Conservation (phyloP, 371 early-diverging fungal genomes). For the Lichtheimia corymbifera region DNA sequence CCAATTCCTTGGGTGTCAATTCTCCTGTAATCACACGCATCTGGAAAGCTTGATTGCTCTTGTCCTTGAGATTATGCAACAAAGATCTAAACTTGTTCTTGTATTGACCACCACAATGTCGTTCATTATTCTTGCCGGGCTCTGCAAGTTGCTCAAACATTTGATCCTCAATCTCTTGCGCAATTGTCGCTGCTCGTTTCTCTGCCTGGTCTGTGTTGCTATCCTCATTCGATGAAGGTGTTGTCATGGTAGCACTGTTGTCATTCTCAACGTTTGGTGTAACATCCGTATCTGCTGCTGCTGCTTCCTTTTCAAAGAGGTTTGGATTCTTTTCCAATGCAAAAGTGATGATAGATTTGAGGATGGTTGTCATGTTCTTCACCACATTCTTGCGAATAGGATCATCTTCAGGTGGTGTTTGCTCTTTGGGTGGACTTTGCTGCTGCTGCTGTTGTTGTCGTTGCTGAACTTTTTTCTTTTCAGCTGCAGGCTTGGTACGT, state of each 20-base stretch:
- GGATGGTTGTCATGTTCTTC: conserved; percentile 47
- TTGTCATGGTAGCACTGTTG: not conserved
- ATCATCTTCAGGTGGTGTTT: conserved; percentile 41
- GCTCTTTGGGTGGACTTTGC: conserved; percentile 16
- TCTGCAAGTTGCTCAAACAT: conserved; percentile 43
- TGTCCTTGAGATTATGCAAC: conserved; percentile 76
- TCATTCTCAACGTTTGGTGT: not conserved
- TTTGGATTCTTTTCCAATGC: conserved; percentile 30
- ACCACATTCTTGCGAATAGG: conserved; percentile 59
- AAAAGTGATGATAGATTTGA: conserved; percentile 31
- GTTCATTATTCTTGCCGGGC: conserved; percentile 8
- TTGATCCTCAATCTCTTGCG: conserved; percentile 34
- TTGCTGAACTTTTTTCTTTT: conserved; percentile 1
- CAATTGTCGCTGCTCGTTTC: conserved; percentile 21
- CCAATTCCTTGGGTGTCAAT: conserved; percentile 59
- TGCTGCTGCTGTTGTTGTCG: conserved; percentile 4
- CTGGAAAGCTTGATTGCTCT: conserved; percentile 68
- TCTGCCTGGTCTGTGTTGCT: conserved; percentile 1
- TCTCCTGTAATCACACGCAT: conserved; percentile 67
- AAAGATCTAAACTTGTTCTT: conserved; percentile 76
- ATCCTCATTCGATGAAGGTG: not conserved
- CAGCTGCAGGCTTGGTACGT: conserved; percentile 2
- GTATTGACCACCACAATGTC: conserved; percentile 59
- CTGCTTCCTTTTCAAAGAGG: conserved; percentile 19
- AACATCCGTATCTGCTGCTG: too few relatives aligned